phyloP scores from a whole-genome alignment of 345 rosid genomes.

The Conringia planisiliqua region DNA sequence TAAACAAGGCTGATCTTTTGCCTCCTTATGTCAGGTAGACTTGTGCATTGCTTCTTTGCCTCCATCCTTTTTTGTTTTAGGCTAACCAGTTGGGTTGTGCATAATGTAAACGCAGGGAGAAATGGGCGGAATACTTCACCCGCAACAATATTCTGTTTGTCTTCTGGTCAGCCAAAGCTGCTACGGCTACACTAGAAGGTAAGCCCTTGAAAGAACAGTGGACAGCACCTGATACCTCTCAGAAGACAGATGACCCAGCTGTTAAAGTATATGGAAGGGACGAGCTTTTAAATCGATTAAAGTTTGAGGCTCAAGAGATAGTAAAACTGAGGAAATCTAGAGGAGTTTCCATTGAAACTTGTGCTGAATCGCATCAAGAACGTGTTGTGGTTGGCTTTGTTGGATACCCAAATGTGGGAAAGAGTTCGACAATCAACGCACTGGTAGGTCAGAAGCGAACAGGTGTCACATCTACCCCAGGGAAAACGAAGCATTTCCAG shows the following conservation, averaged over 20 bases:
- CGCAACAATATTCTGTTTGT: conserved; percentile 54
- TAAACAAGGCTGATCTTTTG: conserved; percentile 93
- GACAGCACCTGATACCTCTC: conserved; percentile 30
- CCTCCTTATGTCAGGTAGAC: conserved; percentile 68
- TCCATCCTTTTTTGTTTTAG: not conserved
- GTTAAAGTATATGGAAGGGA: conserved; percentile 73
- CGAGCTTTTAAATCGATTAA: conserved; percentile 71
- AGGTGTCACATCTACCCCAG: conserved; percentile 93
- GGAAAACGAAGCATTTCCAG: conserved; percentile 96
- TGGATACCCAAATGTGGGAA: conserved; percentile 96
- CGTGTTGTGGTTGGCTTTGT: conserved; percentile 80
- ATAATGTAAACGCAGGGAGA: conserved; percentile 48
- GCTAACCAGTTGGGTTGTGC: conserved; percentile 11
- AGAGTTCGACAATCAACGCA: conserved; percentile 94
- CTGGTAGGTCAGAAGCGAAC: conserved; percentile 88
- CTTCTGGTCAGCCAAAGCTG: conserved; percentile 98
- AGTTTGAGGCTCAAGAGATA: conserved; percentile 71
- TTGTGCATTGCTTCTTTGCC: not conserved
- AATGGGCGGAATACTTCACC: conserved; percentile 74
- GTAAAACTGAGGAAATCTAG: conserved; percentile 52
- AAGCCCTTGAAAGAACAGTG: conserved; percentile 44
- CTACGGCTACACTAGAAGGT: conserved; percentile 72
- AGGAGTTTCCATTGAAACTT: conserved; percentile 28
- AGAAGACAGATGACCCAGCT: conserved; percentile 44
- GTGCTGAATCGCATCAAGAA: conserved; percentile 22